Percentiles rank a stretch among this genome's conserved stretches.
Evolutionary conservation across 306 rosid genomes (phyloP).

Genomic region (Hylodesmum podocarpum): DNA sequence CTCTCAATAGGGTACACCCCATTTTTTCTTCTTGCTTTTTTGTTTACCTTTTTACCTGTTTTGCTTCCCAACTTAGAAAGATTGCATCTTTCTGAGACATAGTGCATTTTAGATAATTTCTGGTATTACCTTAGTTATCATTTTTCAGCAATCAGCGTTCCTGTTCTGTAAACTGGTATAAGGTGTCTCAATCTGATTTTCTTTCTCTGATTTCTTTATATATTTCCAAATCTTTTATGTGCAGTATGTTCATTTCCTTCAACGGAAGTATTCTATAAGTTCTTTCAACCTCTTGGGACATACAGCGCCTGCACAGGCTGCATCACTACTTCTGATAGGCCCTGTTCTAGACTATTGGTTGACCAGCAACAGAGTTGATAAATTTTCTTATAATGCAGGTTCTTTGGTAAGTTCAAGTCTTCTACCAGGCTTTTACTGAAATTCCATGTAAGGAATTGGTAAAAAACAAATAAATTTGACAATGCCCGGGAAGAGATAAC

Average conservation of each 20-base stretch:
- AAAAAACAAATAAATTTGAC: background rate
- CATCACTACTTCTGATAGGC: slow-evolving; percentile 57
- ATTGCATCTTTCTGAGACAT: too few species aligned
- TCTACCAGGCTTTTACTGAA: slow-evolving; percentile 13
- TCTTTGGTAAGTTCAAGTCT: slow-evolving; percentile 45
- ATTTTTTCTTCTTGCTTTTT: too few species aligned
- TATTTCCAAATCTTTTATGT: slow-evolving; percentile 22
- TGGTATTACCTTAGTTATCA: background rate
- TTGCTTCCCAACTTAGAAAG: too few species aligned
- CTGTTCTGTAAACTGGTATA: background rate
- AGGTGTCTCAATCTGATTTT: background rate
- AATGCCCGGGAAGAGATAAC: background rate
- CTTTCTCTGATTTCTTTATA: background rate
- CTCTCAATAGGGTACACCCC: too few species aligned
- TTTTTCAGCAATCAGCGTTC: background rate
- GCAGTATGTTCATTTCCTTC: slow-evolving; percentile 90
- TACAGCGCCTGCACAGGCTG: slow-evolving; percentile 89
- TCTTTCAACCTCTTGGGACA: slow-evolving; percentile 90
- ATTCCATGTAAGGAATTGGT: slow-evolving; percentile 6
- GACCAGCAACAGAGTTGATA: slow-evolving; percentile 67
- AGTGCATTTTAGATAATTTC: background rate
- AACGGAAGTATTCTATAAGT: slow-evolving; percentile 76
- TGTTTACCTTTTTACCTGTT: too few species aligned
- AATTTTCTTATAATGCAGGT: slow-evolving; percentile 38
- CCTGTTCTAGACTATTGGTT: slow-evolving; percentile 85